A percentile compares a stretch with the other conserved stretches of the same genome.
Evolutionary conservation across 139 green algal species (phyloP).

Genomic region (Trebouxia sp.): DNA sequence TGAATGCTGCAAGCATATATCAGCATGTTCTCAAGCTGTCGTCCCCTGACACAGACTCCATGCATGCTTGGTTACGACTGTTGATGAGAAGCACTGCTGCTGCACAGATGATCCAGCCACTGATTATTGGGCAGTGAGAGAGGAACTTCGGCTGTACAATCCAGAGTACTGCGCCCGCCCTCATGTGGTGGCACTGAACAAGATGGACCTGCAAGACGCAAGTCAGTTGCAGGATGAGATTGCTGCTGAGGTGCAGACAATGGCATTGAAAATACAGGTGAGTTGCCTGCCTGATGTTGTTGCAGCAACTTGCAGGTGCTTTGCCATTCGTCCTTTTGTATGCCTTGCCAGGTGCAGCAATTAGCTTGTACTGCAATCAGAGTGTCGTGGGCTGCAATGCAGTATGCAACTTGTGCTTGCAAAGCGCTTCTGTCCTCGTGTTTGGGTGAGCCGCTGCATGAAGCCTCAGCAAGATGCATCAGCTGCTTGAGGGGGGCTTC

Average conservation of each 20-base stretch:
- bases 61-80: too few species aligned
- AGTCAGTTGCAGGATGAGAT: conserved; percentile 9
- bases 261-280: conserved; percentile 8
- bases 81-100: too few species aligned
- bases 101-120: conserved; percentile 60
- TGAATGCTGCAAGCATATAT: background rate
- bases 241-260: background rate
- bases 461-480: too few species aligned
- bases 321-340: background rate
- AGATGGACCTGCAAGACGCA: conserved; percentile 69
- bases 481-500: too few species aligned
- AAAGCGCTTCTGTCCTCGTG: too few species aligned
- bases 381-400: too few species aligned
- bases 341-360: background rate
- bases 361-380: too few species aligned
- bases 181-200: conserved; percentile 85
- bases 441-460: too few species aligned
- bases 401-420: too few species aligned
- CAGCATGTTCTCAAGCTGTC: too few species aligned
- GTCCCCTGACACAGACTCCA: too few species aligned
- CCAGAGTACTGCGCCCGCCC: conserved; percentile 78
- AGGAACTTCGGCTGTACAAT: conserved; percentile 95
- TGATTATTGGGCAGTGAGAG: conserved; percentile 76
- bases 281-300: background rate
- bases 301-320: too few species aligned